A percentile compares a stretch with the other conserved stretches of the same genome.
Conservation (phyloP, 768 basidiomycete species). For the Lactarius tabidus region DNA sequence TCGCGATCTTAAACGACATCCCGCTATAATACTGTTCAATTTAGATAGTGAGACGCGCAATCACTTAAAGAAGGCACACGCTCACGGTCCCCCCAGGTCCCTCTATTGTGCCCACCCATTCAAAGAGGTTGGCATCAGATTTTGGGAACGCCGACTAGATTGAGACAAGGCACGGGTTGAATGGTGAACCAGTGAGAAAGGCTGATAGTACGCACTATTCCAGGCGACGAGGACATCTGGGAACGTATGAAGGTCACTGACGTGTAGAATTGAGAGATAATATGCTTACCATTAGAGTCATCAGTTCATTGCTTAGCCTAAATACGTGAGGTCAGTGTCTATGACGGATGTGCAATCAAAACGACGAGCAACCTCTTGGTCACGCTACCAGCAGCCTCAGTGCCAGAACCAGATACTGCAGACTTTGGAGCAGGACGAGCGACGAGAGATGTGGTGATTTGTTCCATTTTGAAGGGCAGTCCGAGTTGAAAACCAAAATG, state of each 20-base stretch:
- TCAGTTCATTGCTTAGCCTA: slow-evolving; percentile 78
- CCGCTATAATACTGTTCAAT: slow-evolving; percentile 64
- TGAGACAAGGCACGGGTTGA: background rate
- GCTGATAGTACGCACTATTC: slow-evolving; percentile 56
- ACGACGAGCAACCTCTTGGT: slow-evolving; percentile 62
- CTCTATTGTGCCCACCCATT: slow-evolving; percentile 88
- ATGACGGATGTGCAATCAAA: slow-evolving; percentile 1
- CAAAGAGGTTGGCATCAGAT: slow-evolving; percentile 80
- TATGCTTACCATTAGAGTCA: slow-evolving; percentile 76
- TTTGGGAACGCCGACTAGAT: slow-evolving; percentile 84
- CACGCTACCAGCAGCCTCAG: slow-evolving; percentile 68
- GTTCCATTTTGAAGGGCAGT: slow-evolving; percentile 52
- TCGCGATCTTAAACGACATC: slow-evolving; percentile 76
- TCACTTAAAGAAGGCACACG: slow-evolving; percentile 18
- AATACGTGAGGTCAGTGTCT: slow-evolving; percentile 9
- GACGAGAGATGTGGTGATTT: slow-evolving; percentile 60
- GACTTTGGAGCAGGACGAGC: slow-evolving; percentile 56
- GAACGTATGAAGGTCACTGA: background rate
- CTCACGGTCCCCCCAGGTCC: slow-evolving; percentile 73
- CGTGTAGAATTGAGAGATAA: background rate
- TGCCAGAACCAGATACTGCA: slow-evolving; percentile 45
- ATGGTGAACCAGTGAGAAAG: background rate
- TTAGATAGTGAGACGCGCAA: slow-evolving; percentile 11
- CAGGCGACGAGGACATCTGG: slow-evolving; percentile 86
- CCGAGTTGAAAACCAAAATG: background rate